Evolutionary conservation across 176 grass and related monocot species (phyloP), one percentile per base, ranked within the genome.

Genomic region (Aegilops longissima): DNA sequence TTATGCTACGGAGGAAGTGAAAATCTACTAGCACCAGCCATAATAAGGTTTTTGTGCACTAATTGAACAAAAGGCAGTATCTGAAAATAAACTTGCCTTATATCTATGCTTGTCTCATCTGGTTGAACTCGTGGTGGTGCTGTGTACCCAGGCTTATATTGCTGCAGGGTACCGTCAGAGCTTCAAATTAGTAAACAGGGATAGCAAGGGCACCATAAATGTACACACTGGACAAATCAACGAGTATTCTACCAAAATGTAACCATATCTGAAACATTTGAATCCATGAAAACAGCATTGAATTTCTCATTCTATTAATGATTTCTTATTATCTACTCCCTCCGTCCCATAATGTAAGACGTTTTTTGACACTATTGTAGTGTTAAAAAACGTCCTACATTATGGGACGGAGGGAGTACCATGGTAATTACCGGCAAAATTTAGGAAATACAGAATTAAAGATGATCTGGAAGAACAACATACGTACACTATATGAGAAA

Each of bases 111-210:
- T 31, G 93, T 93, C 83, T 98, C 95, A 75, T 95, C 93, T 80
- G 88, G 87, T 80, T 93, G 79, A 81, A 65, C 70, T 77, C 73
- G 91, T 78, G 95, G 93, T 59, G 93, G 86, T 17, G 88, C 89
- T 25, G 88, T 93, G 77, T 98, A 98, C 54, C 93, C 95, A 77
- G 89, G 81, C 72, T 90, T 98, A 86, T 98, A 98, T 89, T 87
- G 84, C 95, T 98, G 86, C 84, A 87, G 2, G 7, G 66, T 67
- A 81, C 24, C 39, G 58, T 38, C 25, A 47, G 83, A 80, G 25
- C 18, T 36, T 84, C 34, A 65, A 89, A 77, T 87, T 87, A 81
- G 76, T 64, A 80, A 29, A 70, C 29, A 51, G 4, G 16, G 44
- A 86, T 31, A 63, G 8, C 27, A 47, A 56, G 36, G 18, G 3